Percentiles rank a stretch among this genome's conserved stretches.
phyloP scores from a whole-genome alignment of 2,329 filamentous ascomycete species.

The Nigrograna mackinnonii region DNA sequence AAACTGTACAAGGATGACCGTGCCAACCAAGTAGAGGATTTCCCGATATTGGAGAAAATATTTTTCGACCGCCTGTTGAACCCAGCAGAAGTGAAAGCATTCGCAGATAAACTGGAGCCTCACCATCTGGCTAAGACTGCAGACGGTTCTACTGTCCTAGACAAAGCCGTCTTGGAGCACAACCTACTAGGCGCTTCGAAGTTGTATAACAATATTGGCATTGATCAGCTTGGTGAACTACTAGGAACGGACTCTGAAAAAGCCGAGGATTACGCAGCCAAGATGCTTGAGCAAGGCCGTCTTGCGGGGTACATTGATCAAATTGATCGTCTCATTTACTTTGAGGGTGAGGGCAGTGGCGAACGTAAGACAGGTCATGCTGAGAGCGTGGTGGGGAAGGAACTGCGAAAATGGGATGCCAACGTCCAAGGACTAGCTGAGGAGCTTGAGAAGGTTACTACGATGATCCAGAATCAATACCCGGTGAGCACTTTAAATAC shows the following conservation, averaged over 20 bases:
- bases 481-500: conserved; percentile 50
- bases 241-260: conserved; percentile 78
- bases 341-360: conserved; percentile 75
- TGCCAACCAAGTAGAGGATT: conserved; percentile 74
- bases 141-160: conserved; percentile 90
- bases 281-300: conserved; percentile 94
- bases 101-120: conserved; percentile 76
- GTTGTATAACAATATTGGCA: conserved; percentile 55
- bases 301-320: conserved; percentile 91
- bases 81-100: conserved; percentile 81
- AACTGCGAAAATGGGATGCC: conserved; percentile 84
- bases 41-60: conserved; percentile 94
- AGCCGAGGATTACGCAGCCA: conserved; percentile 88
- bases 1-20: conserved; percentile 94
- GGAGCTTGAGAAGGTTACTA: conserved; percentile 85
- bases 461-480: conserved; percentile 77
- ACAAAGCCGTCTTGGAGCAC: conserved; percentile 93
- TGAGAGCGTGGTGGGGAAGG: conserved; percentile 62
- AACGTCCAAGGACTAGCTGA: conserved; percentile 87
- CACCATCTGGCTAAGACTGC: conserved; percentile 90
- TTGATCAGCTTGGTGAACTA: conserved; percentile 73
- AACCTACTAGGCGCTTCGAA: conserved; percentile 84
- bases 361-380: conserved; percentile 69
- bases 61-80: conserved; percentile 86
- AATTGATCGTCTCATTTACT: conserved; percentile 85